These are phyloP conservation scores for Nicotiana undulata DNA, from an alignment of 257 asterid genomes.

Conservation along the genomic window DNA sequence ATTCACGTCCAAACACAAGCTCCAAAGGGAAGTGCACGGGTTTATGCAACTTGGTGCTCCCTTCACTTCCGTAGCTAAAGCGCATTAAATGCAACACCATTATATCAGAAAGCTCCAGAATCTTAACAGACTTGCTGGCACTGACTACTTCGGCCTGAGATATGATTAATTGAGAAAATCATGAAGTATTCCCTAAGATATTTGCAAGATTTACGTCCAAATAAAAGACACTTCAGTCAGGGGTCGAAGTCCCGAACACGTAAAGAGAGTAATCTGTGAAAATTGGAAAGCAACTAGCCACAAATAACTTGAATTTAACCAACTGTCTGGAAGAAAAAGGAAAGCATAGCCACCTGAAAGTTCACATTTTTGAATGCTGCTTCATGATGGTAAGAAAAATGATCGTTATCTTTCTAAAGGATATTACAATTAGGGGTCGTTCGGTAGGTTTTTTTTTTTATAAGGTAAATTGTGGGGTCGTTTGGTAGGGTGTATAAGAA, in stretches of 20 bases:
- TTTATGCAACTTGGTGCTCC: slow-evolving; percentile 71
- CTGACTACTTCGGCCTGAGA: slow-evolving; percentile 69
- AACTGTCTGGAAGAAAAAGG: too few species aligned
- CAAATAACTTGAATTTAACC: too few species aligned
- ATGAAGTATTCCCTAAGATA: not conserved
- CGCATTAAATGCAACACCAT: slow-evolving; percentile 82
- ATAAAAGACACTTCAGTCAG: not conserved
- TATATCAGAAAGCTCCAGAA: slow-evolving; percentile 61
- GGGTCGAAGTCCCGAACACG: not conserved
- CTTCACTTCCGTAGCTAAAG: slow-evolving; percentile 70
- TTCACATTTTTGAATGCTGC: too few species aligned
- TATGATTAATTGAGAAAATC: not conserved
- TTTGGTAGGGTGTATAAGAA: too few species aligned
- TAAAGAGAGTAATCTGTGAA: too few species aligned
- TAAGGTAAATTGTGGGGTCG: too few species aligned
- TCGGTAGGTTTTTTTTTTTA: too few species aligned
- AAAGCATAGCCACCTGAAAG: too few species aligned
- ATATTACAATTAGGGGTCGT: too few species aligned
- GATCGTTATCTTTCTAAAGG: too few species aligned
- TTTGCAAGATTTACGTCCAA: not conserved
- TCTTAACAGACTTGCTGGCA: slow-evolving; percentile 70
- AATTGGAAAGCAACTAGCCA: not conserved
- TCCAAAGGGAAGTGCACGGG: slow-evolving; percentile 69
- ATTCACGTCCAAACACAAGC: slow-evolving; percentile 58
- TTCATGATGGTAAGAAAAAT: too few species aligned